Base-by-base conservation (phyloP, 1,284 basidiomycete genomes). In the Cryptococcus hybrid region DNA sequence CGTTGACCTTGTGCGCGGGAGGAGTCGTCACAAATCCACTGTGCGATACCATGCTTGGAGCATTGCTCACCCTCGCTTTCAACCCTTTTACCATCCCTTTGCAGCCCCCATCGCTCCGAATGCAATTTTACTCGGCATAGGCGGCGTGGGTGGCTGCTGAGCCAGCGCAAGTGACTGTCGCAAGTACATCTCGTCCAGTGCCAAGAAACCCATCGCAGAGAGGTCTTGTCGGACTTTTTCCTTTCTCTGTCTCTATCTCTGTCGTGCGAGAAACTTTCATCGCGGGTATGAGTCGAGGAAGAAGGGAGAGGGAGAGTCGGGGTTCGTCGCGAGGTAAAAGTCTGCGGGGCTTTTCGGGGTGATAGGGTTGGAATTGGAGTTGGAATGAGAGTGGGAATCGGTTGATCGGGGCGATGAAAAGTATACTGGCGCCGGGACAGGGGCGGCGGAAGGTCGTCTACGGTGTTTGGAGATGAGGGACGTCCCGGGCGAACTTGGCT, bases 201-300 rank as follows among this genome's bases (percentile, higher is more conserved):
- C 62, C 2, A 64, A 15, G 15, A 42, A 64, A 6, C 57, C 58
- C n/a, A 61, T 37, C 3, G 59, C 62, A 13, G 57, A 48, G 40
- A 61, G 46, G 15, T 48, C 50, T 18, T 51, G 18, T 24, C 55
- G 30, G 44, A 8, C 46, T 51, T 30, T 7, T 13, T 30, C 12
- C 43, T 36, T 40, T 47, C 44, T 5, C n/a, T 11, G 2, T 37
- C 43, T 12, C 24, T 11, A 42, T 12, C 40, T 42, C 40, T 12
- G 15, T 12, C 40, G 40, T 42, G 40, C 15, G 11, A 15, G 40
- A 12, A 42, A 15, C 40, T 42, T 42, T 42, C 40, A 4, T 30
- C 30, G 30, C 30, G 30, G 4, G 30, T 30, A 30, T 42, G 11
- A 42, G 40, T 42, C 3, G 40, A 42, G 15, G 40, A 15, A 15